Percentiles rank a stretch among this genome's conserved stretches.
Evolutionary conservation across 495 filamentous ascomycete species (phyloP).

Genomic region (Symbiotaphrina buchneri): DNA sequence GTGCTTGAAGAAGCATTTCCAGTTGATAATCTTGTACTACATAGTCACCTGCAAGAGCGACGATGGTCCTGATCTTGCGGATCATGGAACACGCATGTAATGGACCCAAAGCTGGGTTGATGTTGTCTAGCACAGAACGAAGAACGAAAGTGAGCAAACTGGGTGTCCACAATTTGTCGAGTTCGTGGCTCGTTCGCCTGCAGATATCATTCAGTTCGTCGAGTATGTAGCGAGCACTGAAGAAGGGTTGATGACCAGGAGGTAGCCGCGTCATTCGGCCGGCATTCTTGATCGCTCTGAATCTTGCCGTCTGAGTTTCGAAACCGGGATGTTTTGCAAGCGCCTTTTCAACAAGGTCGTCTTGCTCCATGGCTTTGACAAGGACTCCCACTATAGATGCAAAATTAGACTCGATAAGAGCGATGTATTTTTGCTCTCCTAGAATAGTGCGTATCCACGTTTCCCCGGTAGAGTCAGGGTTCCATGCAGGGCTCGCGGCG

Average conservation of each 20-base stretch:
- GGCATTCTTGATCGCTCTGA: slow-evolving; percentile 18
- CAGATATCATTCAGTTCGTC: slow-evolving; percentile 59
- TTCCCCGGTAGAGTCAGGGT: slow-evolving; percentile 34
- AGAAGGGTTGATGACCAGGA: slow-evolving; percentile 64
- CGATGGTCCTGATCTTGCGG: slow-evolving; percentile 60
- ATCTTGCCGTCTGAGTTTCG: too few relatives aligned
- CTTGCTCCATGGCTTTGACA: slow-evolving; percentile 44
- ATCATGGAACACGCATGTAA: slow-evolving; percentile 70
- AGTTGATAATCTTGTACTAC: slow-evolving; percentile 60
- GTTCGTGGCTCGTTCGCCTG: slow-evolving; percentile 38
- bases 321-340: slow-evolving; percentile 41
- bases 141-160: slow-evolving; percentile 50
- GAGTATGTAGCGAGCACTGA: slow-evolving; percentile 50
- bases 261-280: slow-evolving; percentile 35
- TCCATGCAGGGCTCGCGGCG: slow-evolving; percentile 19
- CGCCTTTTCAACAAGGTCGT: slow-evolving; percentile 52
- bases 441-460: slow-evolving; percentile 41
- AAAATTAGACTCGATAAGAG: slow-evolving; percentile 42
- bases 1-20: slow-evolving; percentile 74
- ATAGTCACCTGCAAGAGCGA: slow-evolving; percentile 50
- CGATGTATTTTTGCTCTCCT: slow-evolving; percentile 36
- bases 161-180: slow-evolving; percentile 50
- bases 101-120: slow-evolving; percentile 73
- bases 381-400: slow-evolving; percentile 51
- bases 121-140: slow-evolving; percentile 53